Evolutionary conservation across 345 rosid species (phyloP), one percentile per base, ranked within the genome.

Genomic region (Populus simonii): DNA sequence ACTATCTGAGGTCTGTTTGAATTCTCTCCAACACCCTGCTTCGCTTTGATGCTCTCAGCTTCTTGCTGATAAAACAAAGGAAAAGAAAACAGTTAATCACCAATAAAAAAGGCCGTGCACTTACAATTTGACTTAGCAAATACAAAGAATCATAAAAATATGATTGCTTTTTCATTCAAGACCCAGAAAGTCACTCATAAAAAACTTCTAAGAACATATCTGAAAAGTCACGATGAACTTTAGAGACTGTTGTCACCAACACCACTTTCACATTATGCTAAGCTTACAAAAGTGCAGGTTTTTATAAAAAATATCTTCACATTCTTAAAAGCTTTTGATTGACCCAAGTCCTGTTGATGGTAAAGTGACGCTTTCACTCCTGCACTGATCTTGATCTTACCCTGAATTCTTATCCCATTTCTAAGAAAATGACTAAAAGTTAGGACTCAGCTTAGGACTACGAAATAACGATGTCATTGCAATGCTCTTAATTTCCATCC

Each of bases 11-110:
- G 87, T 80, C 79, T 83, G 6, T 53, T 70, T 29, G 83, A 79
- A 86, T 82, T 75, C 49, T 88, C 89, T 78, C 73, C 87, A 36
- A 35, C 69, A 75, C 73, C 86, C 79, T 88, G 90, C 82, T 85
- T 87, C 78, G 68, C 84, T 84, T 83, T 92, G 83, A 90, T 69
- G 49, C 79, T 87, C 83, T 91, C 94, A 76, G 79, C 92, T 82
- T 91, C 93, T 87, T 86, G 85, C 97, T 93, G 87, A 76, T 33
- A 81, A 78, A 71, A 73, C 38, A 75, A 78, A 73, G 51, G 12
- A 62, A 75, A 70, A 41, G 53, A 43, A 63, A 63, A 12, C 67
- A 23, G 7, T 20, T 23, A 27, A 23, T 63, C 29, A 27, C 35
- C 67, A 25, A 63, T 12, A 69, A 69, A 23, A 35, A 5, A 12